Base-by-base conservation (phyloP, 1,284 basidiomycete species). In the Ustilago sp. region DNA sequence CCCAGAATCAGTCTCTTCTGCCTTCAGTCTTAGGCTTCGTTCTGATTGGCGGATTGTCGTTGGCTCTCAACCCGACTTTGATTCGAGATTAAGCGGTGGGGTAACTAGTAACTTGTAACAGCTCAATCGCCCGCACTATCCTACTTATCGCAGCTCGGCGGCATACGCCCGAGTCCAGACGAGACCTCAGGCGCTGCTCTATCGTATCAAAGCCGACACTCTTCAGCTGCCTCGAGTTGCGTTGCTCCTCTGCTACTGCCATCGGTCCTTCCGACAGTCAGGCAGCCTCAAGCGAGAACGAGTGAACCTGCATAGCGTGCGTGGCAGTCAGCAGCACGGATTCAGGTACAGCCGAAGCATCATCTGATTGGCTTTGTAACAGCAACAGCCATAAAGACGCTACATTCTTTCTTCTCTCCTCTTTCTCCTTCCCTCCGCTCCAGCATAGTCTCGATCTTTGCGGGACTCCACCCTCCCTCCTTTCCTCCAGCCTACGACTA, bases 291-390 rank as follows among this genome's bases (percentile, higher is more conserved):
- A 55, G 36, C 53, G 53, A 55, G 53, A 32, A 5, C 4, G 9
- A 55, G 35, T 23, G 53, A 36, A 55, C 23, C 36, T 55, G 53
- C 53, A 39, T 41, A 28, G 53, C 38, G 53, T 55, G 35, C 53
- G 53, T 55, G 35, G 36, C 53, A 45, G 7, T n/a, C 43, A 45
- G 19, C 17, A 55, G 36, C 53, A 36, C 23, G 12, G 12, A 41
- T 19, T 55, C 53, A 38, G 53, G 53, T 34, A 55, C 53, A 39
- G 9, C 36, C 35, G 51, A 53, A 35, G 9, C 51, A 53, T 23
- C 15, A 13, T 12, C n/a, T 32, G 48, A 50, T 50, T 31, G 31
- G 48, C 48, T 13, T 50, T 0, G 2, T 17, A 50, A 12, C 31
- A 28, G 31, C 15, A 31, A 4, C 28, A 50, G 48, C 48, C 23